Evolutionary conservation across 495 filamentous ascomycete genomes (phyloP).

Genomic region (Lasiosphaeriaceae sp.): DNA sequence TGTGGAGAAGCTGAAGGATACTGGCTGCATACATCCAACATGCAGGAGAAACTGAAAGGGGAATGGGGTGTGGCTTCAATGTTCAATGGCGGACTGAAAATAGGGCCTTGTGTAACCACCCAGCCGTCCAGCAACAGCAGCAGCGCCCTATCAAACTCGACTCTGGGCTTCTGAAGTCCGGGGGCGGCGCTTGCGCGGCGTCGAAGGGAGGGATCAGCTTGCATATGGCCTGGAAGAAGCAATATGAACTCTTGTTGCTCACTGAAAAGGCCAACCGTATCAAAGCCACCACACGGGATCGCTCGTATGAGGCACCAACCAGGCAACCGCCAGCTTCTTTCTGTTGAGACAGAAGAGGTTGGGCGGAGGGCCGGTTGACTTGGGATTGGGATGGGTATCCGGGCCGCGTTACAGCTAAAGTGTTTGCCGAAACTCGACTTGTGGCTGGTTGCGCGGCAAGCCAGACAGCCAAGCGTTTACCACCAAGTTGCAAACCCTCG

Average conservation of each 20-base stretch:
- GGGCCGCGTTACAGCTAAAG: too few relatives aligned
- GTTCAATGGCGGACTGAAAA: slow-evolving; percentile 1
- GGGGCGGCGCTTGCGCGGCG: background rate
- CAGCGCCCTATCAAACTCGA: background rate
- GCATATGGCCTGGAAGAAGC: background rate
- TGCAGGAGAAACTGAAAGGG: background rate
- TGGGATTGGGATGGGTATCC: too few relatives aligned
- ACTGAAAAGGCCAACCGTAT: background rate
- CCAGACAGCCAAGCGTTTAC: too few relatives aligned
- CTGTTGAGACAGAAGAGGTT: too few relatives aligned
- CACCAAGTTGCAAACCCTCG: too few relatives aligned
- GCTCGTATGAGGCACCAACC: too few relatives aligned
- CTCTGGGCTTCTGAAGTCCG: background rate
- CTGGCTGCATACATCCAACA: background rate
- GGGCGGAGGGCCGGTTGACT: too few relatives aligned
- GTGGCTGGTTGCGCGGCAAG: too few relatives aligned
- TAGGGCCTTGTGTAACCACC: slow-evolving; percentile 5
- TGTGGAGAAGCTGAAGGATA: background rate
- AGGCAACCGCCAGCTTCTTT: too few relatives aligned
- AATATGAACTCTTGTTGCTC: background rate
- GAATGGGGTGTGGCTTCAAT: background rate
- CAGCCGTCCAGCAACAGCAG: background rate
- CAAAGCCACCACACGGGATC: too few relatives aligned
- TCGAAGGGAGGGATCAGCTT: background rate
- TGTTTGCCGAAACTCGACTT: too few relatives aligned